Evolutionary conservation across 352 stramenopile species (phyloP), one percentile per base, ranked within the genome.

Genomic region (Pythium biforme): DNA sequence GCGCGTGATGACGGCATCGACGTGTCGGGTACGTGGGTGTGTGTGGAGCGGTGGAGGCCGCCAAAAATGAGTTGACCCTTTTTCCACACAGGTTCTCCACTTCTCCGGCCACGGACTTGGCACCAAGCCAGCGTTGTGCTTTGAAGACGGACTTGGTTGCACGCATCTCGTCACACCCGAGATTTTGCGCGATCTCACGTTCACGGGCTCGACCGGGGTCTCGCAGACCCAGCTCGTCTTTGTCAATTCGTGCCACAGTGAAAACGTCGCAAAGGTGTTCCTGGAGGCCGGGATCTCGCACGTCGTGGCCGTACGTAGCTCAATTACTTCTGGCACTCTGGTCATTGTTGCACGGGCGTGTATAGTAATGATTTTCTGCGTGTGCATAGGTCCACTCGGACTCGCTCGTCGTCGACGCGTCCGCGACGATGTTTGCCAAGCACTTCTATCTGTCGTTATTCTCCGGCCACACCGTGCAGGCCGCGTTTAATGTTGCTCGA

Each of bases 251-350:
- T 93, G 91, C 53, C 83, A 95, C 63, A 95, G 84, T 46, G 76
- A 97, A 60, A 77, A 80, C 22, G 85, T 91, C 15, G 91, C 89
- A 1, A 83, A 83, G 0, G 87, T 94, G 7, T 97, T 97, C 54
- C 68, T 95, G 43, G 81, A 90, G 39, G 89, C 89, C 0, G 91
- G 90, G 4, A 93, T 97, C 23, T 83, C 86, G 4, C 89, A 97
- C 61, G 90, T 97, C 15, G 81, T 97, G 17, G 90, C 89, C 4
- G 85, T 95, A 62, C 31, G 74, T 68, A 23, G 3, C 5, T 6
- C 37, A 4, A 17, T 15, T 47, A n/a, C n/a, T n/a, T n/a, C n/a
- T n/a, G n/a, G n/a, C n/a, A n/a, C n/a, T n/a, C n/a, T n/a, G n/a
- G n/a, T 39, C 20, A 23, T 34, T 4, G 8, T 20, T 43, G 8